Evolutionary conservation across 352 stramenopile species (phyloP).

Genomic region (Peronospora destructor): DNA sequence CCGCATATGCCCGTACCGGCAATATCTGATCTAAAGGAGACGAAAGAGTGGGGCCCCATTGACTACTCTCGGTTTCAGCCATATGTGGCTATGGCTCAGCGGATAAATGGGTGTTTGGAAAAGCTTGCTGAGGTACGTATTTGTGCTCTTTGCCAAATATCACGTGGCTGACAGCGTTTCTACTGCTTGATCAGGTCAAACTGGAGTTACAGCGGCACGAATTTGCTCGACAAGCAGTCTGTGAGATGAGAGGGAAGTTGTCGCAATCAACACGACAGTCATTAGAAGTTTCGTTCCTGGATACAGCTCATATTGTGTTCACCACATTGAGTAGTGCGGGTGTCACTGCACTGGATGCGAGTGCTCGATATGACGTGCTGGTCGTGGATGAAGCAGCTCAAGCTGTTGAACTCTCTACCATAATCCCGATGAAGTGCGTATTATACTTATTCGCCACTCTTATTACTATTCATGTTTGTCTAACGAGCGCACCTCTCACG

Average conservation of each 20-base stretch:
- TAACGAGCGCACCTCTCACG: slow-evolving; percentile 1
- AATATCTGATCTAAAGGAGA: slow-evolving; percentile 9
- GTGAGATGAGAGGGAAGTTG: slow-evolving; percentile 52
- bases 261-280: slow-evolving; percentile 65
- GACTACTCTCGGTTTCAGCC: slow-evolving; percentile 66
- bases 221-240: slow-evolving; percentile 59
- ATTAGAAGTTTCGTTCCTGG: slow-evolving; percentile 80
- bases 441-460: not conserved
- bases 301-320: slow-evolving; percentile 90
- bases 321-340: slow-evolving; percentile 88
- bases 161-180: slow-evolving; percentile 4
- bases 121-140: slow-evolving; percentile 54
- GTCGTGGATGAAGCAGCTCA: slow-evolving; percentile 85
- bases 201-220: slow-evolving; percentile 81
- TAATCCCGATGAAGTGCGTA: slow-evolving; percentile 87
- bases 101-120: slow-evolving; percentile 78
- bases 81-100: slow-evolving; percentile 65
- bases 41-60: slow-evolving; percentile 31
- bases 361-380: slow-evolving; percentile 69
- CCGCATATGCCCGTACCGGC: slow-evolving; percentile 23
- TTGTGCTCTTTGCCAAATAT: not conserved
- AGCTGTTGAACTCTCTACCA: slow-evolving; percentile 79
- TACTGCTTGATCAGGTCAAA: slow-evolving; percentile 43
- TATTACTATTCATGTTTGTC: slow-evolving; percentile 3
- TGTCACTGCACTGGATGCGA: slow-evolving; percentile 71